Evolutionary conservation across 2,329 filamentous ascomycete species (phyloP).

Genomic region (Raffaelea arxii): DNA sequence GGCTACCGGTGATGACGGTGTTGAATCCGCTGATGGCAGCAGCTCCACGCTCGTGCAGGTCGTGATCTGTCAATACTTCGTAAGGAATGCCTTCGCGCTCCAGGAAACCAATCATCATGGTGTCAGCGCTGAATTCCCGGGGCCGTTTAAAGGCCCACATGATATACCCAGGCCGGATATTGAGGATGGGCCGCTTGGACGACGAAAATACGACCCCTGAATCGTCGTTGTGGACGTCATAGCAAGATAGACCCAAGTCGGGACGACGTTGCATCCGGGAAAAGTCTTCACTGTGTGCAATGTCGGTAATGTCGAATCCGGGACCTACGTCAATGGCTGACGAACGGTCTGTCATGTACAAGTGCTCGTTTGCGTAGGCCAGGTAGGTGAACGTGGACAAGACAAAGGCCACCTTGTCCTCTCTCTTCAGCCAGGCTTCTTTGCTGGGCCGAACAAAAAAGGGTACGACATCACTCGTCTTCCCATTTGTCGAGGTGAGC

Average conservation of each 20-base stretch:
- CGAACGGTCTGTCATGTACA: background rate
- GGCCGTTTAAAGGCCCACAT: conserved; percentile 25
- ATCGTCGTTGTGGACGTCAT: conserved; percentile 26
- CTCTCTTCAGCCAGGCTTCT: background rate
- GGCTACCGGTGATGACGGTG: conserved; percentile 21
- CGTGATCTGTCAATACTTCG: conserved; percentile 28
- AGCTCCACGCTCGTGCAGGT: conserved; percentile 18
- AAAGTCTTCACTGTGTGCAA: background rate
- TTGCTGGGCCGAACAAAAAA: conserved; percentile 5
- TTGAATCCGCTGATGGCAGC: conserved; percentile 14
- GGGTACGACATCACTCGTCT: background rate
- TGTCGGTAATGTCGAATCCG: background rate
- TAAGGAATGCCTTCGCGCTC: conserved; percentile 20
- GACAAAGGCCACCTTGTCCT: conserved; percentile 1
- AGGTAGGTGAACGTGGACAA: conserved; percentile 6
- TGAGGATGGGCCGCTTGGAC: conserved; percentile 24
- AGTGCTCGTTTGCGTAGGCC: conserved; percentile 7
- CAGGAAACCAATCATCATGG: conserved; percentile 24
- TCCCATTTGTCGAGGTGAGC: background rate
- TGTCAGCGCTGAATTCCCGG: conserved; percentile 25
- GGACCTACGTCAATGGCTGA: conserved; percentile 1
- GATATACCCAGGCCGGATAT: conserved; percentile 24
- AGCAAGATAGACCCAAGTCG: conserved; percentile 26
- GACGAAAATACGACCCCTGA: conserved; percentile 22
- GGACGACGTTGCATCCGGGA: conserved; percentile 1